Base-by-base conservation (phyloP, 2,329 filamentous ascomycete species). In the Alternaria solani region DNA sequence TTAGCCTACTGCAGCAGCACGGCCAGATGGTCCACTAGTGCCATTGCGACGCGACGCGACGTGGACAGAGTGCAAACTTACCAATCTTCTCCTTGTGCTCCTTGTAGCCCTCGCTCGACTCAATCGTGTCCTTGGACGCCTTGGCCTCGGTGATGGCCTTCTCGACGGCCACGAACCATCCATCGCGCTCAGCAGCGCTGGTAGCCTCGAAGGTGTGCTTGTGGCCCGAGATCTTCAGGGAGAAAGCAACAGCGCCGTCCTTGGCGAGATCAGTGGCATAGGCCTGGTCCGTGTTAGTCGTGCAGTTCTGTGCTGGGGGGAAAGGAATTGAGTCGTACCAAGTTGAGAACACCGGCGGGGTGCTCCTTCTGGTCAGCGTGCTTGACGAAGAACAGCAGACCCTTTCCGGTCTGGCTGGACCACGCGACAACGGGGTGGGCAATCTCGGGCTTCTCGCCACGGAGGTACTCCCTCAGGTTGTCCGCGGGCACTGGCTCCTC, bases 401-500 rank as follows among this genome's bases (percentile, higher is more conserved):
- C 95, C 86, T 96, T 96, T 80, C 94, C 94, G 61, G 94, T 97
- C 85, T 96, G 89, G 70, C 89, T 89, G 65, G 94, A 93, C 93
- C 95, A 97, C 36, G 95, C 91, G 70, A 89, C 90, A 71, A 91
- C 90, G 68, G 91, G 86, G 83, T 96, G 90, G 63, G 91, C 90
- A 68, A 89, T 85, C 55, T 89, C 85, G 57, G 89, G 85, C 89
- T 97, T 97, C 87, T 97, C 93, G 74, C 88, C 89, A 82, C 93
- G 92, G 71, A 96, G 86, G 84, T 94, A 97, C 72, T 86, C 82
- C 69, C 85, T 81, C 58, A 97, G 86, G 76, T 90, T 86, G 81
- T 94, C 90, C 71, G 88, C 82, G 75, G 93, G 88, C 61, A 96
- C 90, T 30, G 85, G 79, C 58, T 89, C 86, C 41, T 92, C 89